These are phyloP conservation scores for Arthromyces matolae DNA, from an alignment of 768 basidiomycete genomes.

Conservation along the genomic window DNA sequence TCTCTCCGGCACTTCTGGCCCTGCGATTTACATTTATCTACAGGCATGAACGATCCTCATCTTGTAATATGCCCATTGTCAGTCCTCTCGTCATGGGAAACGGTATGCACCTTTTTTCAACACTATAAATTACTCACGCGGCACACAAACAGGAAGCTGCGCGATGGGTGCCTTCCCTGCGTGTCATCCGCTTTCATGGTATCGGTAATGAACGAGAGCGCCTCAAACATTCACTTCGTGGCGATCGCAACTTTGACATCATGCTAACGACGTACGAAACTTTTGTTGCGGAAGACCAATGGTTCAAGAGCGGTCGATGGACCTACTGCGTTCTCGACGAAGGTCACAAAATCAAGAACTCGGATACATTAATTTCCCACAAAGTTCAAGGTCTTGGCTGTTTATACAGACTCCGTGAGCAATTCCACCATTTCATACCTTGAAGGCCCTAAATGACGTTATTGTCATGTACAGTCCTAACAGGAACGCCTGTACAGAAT, in stretches of 20 bases:
- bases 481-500: slow-evolving; percentile 73
- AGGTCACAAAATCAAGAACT: slow-evolving; percentile 72
- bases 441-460: background rate
- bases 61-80: slow-evolving; percentile 73
- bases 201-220: slow-evolving; percentile 48
- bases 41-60: slow-evolving; percentile 53
- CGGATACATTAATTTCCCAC: slow-evolving; percentile 47
- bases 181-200: slow-evolving; percentile 61
- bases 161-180: slow-evolving; percentile 52
- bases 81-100: slow-evolving; percentile 57
- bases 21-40: background rate
- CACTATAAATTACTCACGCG: background rate
- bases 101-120: slow-evolving; percentile 27
- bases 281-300: slow-evolving; percentile 51
- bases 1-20: background rate
- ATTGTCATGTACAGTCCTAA: slow-evolving; percentile 55
- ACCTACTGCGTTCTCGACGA: slow-evolving; percentile 60
- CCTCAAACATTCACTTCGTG: slow-evolving; percentile 42
- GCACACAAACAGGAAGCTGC: slow-evolving; percentile 38
- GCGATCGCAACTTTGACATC: slow-evolving; percentile 45
- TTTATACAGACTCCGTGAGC: slow-evolving; percentile 51
- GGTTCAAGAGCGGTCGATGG: slow-evolving; percentile 61
- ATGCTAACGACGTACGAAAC: slow-evolving; percentile 69
- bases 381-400: slow-evolving; percentile 56
- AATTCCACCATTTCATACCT: background rate